These are phyloP conservation scores for Blastomyces parvus DNA, from an alignment of 2,329 filamentous ascomycete species.

Conservation along the genomic window DNA sequence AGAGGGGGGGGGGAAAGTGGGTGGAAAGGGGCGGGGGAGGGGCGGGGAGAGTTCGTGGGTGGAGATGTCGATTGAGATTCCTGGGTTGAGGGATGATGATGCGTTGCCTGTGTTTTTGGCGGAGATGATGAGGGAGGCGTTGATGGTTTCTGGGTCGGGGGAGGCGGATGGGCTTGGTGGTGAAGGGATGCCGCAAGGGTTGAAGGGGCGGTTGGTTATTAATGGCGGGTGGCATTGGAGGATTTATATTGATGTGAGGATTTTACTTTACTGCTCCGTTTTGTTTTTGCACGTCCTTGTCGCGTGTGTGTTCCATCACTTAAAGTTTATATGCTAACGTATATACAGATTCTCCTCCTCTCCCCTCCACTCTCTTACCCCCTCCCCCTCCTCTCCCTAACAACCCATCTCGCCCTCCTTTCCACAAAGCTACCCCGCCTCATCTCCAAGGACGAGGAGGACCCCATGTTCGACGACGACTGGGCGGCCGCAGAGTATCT, in stretches of 20 bases:
- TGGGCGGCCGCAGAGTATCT: constrained; percentile 76
- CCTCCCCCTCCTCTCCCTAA: constrained; percentile 81
- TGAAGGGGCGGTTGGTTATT: constrained; percentile 66
- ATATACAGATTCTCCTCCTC: constrained; percentile 71
- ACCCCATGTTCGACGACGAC: constrained; percentile 95
- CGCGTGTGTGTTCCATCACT: background rate
- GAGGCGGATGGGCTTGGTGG: constrained; percentile 61
- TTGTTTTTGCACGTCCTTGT: background rate
- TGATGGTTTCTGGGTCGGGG: constrained; percentile 64
- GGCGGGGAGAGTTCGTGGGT: constrained; percentile 61
- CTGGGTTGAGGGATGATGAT: constrained; percentile 84
- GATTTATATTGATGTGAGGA: constrained; percentile 77
- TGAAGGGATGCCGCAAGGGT: constrained; percentile 59
- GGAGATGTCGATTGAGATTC: constrained; percentile 84
- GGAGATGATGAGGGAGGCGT: constrained; percentile 78
- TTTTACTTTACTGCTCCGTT: constrained; percentile 8
- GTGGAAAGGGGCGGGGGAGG: constrained; percentile 20
- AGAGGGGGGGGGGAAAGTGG: constrained; percentile 18
- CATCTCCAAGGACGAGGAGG: constrained; percentile 84
- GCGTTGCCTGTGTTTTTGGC: constrained; percentile 75
- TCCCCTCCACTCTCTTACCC: constrained; percentile 91
- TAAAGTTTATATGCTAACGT: background rate
- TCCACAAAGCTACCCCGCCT: constrained; percentile 74
- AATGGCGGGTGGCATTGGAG: constrained; percentile 94
- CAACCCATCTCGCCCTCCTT: constrained; percentile 85